Evolutionary conservation across 768 basidiomycete species (phyloP), one percentile per base, ranked within the genome.

Genomic region (Pholiota microspora): DNA sequence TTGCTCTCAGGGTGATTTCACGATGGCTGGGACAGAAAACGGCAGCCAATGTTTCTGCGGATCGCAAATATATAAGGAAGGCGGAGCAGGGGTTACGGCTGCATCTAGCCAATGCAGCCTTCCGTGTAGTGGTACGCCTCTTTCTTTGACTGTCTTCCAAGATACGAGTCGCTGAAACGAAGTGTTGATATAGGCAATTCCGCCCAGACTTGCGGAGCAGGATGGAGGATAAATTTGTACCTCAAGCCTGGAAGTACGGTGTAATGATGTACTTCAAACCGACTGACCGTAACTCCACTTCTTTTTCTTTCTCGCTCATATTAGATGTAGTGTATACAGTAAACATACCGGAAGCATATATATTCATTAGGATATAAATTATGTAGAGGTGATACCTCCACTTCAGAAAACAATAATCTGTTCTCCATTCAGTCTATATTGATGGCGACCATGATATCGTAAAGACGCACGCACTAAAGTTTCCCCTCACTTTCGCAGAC

Each of bases 21-120:
- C 58, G 10, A 65, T 73, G 51, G 74, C 74, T 28, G 74, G 65
- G 10, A 66, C 69, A 7, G 69, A 74, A 46, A 64, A 69, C 49
- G 71, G 71, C 3, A 51, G 47, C 7, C 67, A 75, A 52, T 74
- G 73, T 52, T 69, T 65, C 52, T 75, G 74, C 54, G 72, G 71
- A 21, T 63, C 64, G 4, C 55, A 65, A 45, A 27, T 71, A 24
- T 58, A 49, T 59, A 64, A 62, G 48, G 59, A 65, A 5, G 54
- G 54, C 38, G 64, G 64, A 5, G 55, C 55, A 8, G 65, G 72
- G 35, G 53, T 58, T 35, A 18, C 53, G 5, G 56, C 61, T 6
- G 42, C 56, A 38, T 44, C 59, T 18, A 51, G 47, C 0, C 59
- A 70, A 45, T 75, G 74, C 40, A 65, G 59, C 55, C 63, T 65